Percentiles rank a stretch among this genome's conserved stretches.
These are phyloP conservation scores for Karstenula rhodostoma DNA, from an alignment of 2,329 filamentous ascomycete genomes.

Conservation along the genomic window DNA sequence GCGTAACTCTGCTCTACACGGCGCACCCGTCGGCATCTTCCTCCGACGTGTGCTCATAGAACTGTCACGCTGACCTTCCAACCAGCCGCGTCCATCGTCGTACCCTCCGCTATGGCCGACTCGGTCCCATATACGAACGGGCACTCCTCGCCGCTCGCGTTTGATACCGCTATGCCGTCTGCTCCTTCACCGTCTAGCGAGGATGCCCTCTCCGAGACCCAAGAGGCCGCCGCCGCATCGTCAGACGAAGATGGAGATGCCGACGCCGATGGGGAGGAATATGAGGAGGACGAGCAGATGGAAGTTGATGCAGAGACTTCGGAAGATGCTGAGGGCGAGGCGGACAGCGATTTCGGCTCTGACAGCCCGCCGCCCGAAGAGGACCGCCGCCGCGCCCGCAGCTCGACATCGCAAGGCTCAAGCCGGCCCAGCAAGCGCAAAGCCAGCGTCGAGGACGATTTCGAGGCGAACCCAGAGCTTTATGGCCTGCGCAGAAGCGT, in stretches of 20 bases:
- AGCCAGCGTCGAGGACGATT: slow-evolving; percentile 74
- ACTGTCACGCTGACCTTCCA: slow-evolving; percentile 54
- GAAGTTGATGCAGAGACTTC: slow-evolving; percentile 57
- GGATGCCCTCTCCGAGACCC: slow-evolving; percentile 78
- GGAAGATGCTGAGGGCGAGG: slow-evolving; percentile 59
- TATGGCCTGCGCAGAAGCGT: slow-evolving; percentile 95
- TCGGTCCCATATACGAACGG: slow-evolving; percentile 73
- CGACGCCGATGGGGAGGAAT: slow-evolving; percentile 51
- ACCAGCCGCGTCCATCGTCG: slow-evolving; percentile 68
- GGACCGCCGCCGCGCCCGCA: slow-evolving; percentile 62
- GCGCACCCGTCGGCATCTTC: slow-evolving; percentile 45
- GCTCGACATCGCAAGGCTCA: slow-evolving; percentile 76
- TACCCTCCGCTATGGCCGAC: slow-evolving; percentile 68
- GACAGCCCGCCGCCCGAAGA: slow-evolving; percentile 59
- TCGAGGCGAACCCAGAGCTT: slow-evolving; percentile 89
- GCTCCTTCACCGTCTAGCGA: slow-evolving; percentile 68
- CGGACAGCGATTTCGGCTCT: slow-evolving; percentile 77
- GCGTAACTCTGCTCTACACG: slow-evolving; percentile 51
- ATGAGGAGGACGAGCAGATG: slow-evolving; percentile 55
- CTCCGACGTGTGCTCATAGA: slow-evolving; percentile 40
- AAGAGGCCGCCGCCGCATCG: slow-evolving; percentile 60
- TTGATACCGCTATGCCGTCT: slow-evolving; percentile 54
- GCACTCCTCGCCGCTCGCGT: slow-evolving; percentile 65
- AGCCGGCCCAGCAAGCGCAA: slow-evolving; percentile 73
- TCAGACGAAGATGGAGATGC: slow-evolving; percentile 53